phyloP scores from a whole-genome alignment of 345 rosid genomes.

The Linum tenue region DNA sequence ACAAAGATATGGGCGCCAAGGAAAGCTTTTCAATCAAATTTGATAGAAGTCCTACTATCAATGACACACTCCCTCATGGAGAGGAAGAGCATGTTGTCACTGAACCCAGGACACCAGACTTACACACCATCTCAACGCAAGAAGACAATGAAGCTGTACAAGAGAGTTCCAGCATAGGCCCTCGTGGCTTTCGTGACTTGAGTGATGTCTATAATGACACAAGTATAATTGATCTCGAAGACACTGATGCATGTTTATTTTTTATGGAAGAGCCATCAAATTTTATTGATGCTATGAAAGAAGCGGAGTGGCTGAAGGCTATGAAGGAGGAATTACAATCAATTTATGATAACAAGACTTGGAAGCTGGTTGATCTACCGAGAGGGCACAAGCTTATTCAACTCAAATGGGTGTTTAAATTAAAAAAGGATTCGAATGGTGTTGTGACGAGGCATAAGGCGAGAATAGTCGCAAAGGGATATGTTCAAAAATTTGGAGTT shows the following conservation, averaged over 20 bases:
- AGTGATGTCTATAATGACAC: not conserved
- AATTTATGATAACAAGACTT: not conserved
- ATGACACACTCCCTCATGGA: no score
- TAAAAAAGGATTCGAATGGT: slow-evolving; percentile 4
- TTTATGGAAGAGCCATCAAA: slow-evolving; percentile 2
- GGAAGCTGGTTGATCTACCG: not conserved
- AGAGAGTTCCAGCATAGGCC: not conserved
- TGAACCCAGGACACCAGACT: not conserved
- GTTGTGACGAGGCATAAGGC: not conserved
- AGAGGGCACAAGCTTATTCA: not conserved
- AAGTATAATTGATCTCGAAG: not conserved
- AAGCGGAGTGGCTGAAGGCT: not conserved
- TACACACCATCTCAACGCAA: not conserved
- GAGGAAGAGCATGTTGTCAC: not conserved
- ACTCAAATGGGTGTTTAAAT: slow-evolving; percentile 2
- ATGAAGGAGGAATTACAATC: slow-evolving; percentile 5
- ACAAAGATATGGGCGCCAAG: not conserved
- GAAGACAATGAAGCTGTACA: no score
- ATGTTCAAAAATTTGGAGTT: not conserved
- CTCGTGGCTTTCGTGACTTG: not conserved
- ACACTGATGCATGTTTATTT: not conserved
- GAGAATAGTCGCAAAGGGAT: not conserved
- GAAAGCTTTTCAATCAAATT: not conserved
- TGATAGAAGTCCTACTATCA: no score
- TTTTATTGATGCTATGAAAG: not conserved